Base-by-base conservation (phyloP, 129 eudicot genomes). In the Lactuca saligna region DNA sequence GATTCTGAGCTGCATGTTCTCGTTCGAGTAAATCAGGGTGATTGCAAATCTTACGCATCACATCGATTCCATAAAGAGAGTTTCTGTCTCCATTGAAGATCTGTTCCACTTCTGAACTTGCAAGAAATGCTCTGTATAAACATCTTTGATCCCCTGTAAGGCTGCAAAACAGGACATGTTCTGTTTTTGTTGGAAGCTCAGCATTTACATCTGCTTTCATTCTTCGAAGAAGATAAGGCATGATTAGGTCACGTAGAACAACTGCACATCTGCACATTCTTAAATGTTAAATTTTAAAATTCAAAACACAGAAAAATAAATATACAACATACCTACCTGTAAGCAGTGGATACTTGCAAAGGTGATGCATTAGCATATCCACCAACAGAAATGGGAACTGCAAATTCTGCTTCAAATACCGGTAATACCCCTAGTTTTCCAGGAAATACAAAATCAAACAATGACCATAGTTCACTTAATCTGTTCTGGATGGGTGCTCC, bases 331-430 rank as follows among this genome's bases (percentile, higher is more conserved):
- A 89, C 98, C 96, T 62, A 89, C 98, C 96, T 93, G 82, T 93
- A 93, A 63, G 99, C 99, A 57, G 97, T 93, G 71, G 99, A 89
- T 38, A 93, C 99, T 85, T 93, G 99, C 76, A 93, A 79, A 4
- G 99, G 99, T 34, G 97, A 87, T n/a, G 99, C 99, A 68, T 93
- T 93, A 53, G 99, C 95, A 81, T 93, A 93, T 38, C 99, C 99
- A 70, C 99, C 99, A 83, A 93, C 95, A 69, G 96, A 78, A 72
- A 93, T 93, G 3, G 97, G 99, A 75, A 86, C 95, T 0, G 99
- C 92, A 69, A 93, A 93, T 71, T 93, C 99, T 7, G 95, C 95
- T 83, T 93, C 99, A 87, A 93, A 93, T 17, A 93, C 86, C 5
- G 99, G 99, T 48, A 93, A 62, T 16, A 93, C 97, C 10, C 99